phyloP scores from a whole-genome alignment of 345 rosid genomes.

The Isatis tinctoria region DNA sequence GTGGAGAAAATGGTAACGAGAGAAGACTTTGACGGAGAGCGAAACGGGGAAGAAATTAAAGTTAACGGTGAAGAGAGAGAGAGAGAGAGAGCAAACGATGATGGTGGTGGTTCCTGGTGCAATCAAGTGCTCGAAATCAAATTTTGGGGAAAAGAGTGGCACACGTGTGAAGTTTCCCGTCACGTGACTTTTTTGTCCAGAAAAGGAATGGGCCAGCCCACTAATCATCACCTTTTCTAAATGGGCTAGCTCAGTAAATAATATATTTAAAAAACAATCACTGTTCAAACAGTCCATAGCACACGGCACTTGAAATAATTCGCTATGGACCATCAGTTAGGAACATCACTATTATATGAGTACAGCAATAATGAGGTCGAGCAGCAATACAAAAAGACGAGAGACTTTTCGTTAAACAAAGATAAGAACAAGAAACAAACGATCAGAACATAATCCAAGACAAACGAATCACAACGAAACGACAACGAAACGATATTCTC shows the following conservation, averaged over 20 bases:
- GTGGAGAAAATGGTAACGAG: not conserved
- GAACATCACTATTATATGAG: not conserved
- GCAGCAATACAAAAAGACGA: conserved; percentile 14
- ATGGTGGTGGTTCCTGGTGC: not conserved
- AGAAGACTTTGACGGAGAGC: conserved; percentile 16
- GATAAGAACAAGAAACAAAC: conserved; percentile 19
- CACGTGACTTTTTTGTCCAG: conserved; percentile 25
- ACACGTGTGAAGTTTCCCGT: conserved; percentile 21
- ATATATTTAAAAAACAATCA: too few species aligned
- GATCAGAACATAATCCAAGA: not conserved
- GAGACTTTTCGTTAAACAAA: conserved; percentile 10
- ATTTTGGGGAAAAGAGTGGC: conserved; percentile 1
- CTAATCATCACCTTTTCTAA: not conserved
- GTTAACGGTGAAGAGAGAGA: not conserved
- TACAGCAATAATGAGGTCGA: conserved; percentile 4
- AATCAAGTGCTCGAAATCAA: conserved; percentile 12
- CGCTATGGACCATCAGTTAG: conserved; percentile 12
- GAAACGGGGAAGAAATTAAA: not conserved
- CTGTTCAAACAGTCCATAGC: not conserved
- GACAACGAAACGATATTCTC: conserved; percentile 4
- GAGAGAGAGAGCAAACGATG: not conserved
- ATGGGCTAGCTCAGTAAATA: conserved; percentile 2
- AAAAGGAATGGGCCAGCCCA: conserved; percentile 13
- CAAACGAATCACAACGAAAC: conserved; percentile 18
- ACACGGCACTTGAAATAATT: conserved; percentile 6